Evolutionary conservation across 192 early-diverging fungal genomes (phyloP).

Genomic region (Gonapodya sp.): DNA sequence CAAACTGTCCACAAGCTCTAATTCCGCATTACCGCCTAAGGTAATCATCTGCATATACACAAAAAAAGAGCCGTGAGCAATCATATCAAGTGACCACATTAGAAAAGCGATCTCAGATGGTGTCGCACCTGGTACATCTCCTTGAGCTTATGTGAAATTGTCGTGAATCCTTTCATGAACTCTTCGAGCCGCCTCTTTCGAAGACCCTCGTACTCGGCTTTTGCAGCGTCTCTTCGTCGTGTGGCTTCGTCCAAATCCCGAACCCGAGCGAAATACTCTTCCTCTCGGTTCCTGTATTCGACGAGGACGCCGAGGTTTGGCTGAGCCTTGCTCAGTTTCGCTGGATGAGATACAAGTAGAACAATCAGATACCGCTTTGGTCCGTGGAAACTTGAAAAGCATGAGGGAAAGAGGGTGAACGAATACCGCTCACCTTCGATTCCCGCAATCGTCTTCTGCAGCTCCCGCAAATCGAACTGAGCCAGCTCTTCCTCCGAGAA

Average conservation of each 20-base stretch:
- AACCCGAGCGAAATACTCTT: constrained; percentile 59
- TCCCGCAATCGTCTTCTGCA: constrained; percentile 61
- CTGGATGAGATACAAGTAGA: constrained; percentile 21
- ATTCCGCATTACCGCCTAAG: constrained; percentile 92
- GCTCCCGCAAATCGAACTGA: constrained; percentile 47
- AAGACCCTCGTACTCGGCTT: constrained; percentile 62
- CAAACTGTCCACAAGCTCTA: constrained; percentile 89
- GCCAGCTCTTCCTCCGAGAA: constrained; percentile 55
- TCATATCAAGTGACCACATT: not conserved
- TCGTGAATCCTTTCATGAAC: constrained; percentile 92
- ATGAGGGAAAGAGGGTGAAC: constrained; percentile 24
- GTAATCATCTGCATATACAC: constrained; percentile 86
- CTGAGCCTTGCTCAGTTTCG: constrained; percentile 35
- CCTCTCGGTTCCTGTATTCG: constrained; percentile 74
- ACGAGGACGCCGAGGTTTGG: constrained; percentile 81
- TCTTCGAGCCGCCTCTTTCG: constrained; percentile 71
- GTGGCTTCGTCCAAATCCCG: constrained; percentile 70
- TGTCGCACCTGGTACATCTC: constrained; percentile 90
- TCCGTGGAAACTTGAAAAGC: too few relatives aligned
- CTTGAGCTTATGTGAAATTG: constrained; percentile 89
- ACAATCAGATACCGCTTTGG: not conserved
- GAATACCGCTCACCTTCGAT: constrained; percentile 47
- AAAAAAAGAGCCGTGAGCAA: too few relatives aligned
- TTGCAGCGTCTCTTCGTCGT: constrained; percentile 57
- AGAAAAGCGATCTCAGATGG: constrained; percentile 1